A percentile compares a stretch with the other conserved stretches of the same genome.
Conservation (phyloP, 768 basidiomycete species). For the Mycena epipterygia region DNA sequence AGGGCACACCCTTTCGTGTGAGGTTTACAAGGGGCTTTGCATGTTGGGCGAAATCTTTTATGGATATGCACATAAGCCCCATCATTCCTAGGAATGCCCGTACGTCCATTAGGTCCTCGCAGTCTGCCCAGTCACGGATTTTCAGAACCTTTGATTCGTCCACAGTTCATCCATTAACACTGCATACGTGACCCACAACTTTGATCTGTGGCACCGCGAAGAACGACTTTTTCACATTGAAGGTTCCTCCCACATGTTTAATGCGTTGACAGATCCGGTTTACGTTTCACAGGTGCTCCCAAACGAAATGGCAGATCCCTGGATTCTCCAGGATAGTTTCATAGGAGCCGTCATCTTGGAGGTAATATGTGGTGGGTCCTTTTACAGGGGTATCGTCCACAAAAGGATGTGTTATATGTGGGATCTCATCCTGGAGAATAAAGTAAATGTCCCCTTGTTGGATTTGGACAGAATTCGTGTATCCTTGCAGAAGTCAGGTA, state of each 20-base stretch:
- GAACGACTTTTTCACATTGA: neutral
- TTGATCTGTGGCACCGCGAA: neutral
- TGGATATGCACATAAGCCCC: neutral
- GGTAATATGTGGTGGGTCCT: neutral
- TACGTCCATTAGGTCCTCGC: neutral
- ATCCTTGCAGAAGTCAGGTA: neutral
- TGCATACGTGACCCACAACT: neutral
- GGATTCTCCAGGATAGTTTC: neutral
- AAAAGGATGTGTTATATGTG: neutral
- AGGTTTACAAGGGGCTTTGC: neutral
- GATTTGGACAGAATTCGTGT: slow-evolving; percentile 9
- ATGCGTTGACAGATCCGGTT: neutral
- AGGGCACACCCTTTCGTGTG: neutral
- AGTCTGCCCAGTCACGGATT: neutral
- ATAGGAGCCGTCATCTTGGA: neutral
- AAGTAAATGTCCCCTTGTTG: slow-evolving; percentile 1
- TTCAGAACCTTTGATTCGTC: neutral
- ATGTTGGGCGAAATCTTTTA: neutral
- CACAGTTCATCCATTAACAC: neutral
- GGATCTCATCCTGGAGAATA: slow-evolving; percentile 6
- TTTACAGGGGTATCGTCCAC: neutral
- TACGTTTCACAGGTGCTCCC: neutral
- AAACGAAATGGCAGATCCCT: neutral
- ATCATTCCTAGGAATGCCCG: neutral
- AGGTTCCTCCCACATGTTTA: neutral